These are phyloP conservation scores for Boletus semigastroideus DNA, from an alignment of 1,284 basidiomycete species.

Conservation along the genomic window DNA sequence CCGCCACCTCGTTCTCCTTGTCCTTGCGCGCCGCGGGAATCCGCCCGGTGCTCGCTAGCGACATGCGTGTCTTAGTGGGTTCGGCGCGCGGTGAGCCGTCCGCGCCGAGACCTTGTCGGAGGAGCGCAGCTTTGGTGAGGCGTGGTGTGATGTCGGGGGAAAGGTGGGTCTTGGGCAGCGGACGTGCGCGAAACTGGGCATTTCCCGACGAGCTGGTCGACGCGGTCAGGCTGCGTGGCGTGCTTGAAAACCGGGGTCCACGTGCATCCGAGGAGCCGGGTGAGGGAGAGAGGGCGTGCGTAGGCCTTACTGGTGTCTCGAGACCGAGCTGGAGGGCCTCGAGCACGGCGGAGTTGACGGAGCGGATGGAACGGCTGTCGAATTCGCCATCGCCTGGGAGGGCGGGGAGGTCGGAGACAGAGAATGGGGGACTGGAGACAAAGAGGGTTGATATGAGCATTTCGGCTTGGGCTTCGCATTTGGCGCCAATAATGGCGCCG, in stretches of 20 bases:
- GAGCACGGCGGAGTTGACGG: conserved; percentile 46
- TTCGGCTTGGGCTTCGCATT: conserved; percentile 63
- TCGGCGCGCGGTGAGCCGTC: conserved; percentile 31
- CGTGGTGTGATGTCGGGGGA: conserved; percentile 75
- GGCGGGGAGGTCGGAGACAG: conserved; percentile 58
- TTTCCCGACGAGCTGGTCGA: conserved; percentile 42
- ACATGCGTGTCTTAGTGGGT: conserved; percentile 29
- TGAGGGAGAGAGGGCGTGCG: conserved; percentile 43
- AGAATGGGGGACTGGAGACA: conserved; percentile 76
- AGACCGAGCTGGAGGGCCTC: conserved; percentile 42
- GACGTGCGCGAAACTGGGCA: conserved; percentile 66
- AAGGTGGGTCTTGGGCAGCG: conserved; percentile 58
- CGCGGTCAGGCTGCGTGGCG: conserved; percentile 16
- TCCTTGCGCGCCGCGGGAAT: conserved; percentile 27
- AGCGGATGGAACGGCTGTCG: conserved; percentile 43
- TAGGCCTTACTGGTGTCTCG: conserved; percentile 44
- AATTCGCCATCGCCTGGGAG: conserved; percentile 37
- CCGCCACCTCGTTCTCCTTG: conserved; percentile 28
- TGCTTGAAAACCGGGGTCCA: conserved; percentile 19
- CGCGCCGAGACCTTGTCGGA: conserved; percentile 57
- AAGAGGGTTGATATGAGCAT: conserved; percentile 74
- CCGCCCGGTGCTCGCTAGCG: conserved; percentile 32
- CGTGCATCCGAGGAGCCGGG: conserved; percentile 35
- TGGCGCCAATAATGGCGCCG: conserved; percentile 70
- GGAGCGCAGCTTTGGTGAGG: conserved; percentile 72